Conservation (phyloP, 371 early-diverging fungal species). For the Rhizomucor miehei region DNA sequence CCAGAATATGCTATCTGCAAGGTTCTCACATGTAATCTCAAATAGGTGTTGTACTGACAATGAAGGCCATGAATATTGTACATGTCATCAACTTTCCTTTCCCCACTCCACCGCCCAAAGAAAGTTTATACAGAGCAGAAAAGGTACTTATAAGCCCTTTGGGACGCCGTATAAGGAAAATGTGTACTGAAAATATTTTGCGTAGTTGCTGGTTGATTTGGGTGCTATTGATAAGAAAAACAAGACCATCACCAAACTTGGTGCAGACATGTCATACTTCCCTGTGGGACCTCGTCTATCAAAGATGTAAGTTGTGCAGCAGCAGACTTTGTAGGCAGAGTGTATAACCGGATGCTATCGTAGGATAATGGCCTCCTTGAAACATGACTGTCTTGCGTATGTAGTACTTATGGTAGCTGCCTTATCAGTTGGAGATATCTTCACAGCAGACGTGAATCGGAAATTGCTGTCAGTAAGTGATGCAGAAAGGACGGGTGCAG, state of each 20-base stretch:
- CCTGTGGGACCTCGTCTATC: conserved; percentile 95
- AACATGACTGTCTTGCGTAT: conserved; percentile 79
- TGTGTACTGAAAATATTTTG: neutral
- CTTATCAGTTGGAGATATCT: conserved; percentile 90
- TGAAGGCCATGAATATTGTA: conserved; percentile 96
- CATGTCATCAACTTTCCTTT: conserved; percentile 97
- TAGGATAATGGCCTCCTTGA: conserved; percentile 5
- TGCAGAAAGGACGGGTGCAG: too few relatives aligned
- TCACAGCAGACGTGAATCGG: conserved; percentile 24
- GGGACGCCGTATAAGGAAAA: too few relatives aligned
- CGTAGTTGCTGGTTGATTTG: conserved; percentile 59
- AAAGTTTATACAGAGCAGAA: conserved; percentile 69
- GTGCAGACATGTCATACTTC: conserved; percentile 86
- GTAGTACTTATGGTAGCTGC: conserved; percentile 89
- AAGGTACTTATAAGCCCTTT: too few relatives aligned
- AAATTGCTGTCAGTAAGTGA: too few relatives aligned
- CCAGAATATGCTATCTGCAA: too few relatives aligned
- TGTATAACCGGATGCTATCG: too few relatives aligned
- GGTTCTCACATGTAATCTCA: too few relatives aligned
- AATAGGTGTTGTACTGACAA: conserved; percentile 82
- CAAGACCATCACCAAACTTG: conserved; percentile 83
- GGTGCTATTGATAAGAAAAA: conserved; percentile 68
- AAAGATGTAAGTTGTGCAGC: conserved; percentile 69
- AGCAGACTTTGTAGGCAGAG: neutral
- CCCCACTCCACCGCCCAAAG: conserved; percentile 77